A percentile compares a stretch with the other conserved stretches of the same genome.
phyloP scores from a whole-genome alignment of 495 filamentous ascomycete species.

The Acidiella bohemica region DNA sequence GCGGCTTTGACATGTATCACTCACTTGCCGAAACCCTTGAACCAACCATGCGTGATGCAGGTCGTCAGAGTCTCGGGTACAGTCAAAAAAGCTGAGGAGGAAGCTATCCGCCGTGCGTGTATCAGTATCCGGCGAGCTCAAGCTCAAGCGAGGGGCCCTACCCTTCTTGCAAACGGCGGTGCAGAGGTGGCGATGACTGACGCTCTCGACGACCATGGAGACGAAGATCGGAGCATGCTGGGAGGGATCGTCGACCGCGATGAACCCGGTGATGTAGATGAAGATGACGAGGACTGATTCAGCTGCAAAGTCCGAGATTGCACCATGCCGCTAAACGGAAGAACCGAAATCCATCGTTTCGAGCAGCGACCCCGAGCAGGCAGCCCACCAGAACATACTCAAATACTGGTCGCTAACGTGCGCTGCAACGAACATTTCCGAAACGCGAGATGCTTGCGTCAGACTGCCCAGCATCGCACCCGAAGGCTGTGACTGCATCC shows the following conservation, averaged over 20 bases:
- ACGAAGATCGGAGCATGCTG: neutral
- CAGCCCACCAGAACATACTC: too few species aligned
- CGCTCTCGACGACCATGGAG: neutral
- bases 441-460: too few species aligned
- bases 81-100: conserved; percentile 81
- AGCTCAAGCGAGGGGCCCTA: neutral
- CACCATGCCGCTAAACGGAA: too few species aligned
- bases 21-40: conserved; percentile 42
- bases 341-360: too few species aligned
- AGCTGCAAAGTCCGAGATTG: too few species aligned
- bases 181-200: neutral
- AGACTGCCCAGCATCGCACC: too few species aligned
- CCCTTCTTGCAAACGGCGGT: neutral
- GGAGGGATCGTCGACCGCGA: conserved; percentile 14
- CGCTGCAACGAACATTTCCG: too few species aligned
- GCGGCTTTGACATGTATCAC: conserved; percentile 72
- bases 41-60: conserved; percentile 56
- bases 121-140: conserved; percentile 49
- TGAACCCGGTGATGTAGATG: conserved; percentile 3
- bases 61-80: conserved; percentile 92
- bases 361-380: too few species aligned
- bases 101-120: conserved; percentile 64
- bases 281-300: conserved; percentile 13
- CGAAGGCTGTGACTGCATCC: too few species aligned
- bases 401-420: too few species aligned